phyloP scores from a whole-genome alignment of 352 stramenopile genomes.

The Salisapilia sapeloensis region DNA sequence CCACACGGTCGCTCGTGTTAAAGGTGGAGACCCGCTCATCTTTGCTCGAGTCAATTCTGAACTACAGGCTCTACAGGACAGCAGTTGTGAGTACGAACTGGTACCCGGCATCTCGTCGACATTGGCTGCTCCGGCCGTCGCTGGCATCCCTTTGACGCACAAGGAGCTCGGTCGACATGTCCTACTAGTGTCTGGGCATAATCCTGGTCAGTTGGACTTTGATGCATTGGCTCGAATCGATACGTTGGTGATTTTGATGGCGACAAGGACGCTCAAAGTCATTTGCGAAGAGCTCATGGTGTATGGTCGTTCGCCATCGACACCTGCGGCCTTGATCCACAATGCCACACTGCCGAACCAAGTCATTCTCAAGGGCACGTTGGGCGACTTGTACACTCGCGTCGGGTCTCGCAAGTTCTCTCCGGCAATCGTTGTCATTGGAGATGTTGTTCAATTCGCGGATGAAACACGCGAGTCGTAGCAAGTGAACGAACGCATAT shows the following conservation, averaged over 20 bases:
- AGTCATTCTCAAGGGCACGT: constrained; percentile 22
- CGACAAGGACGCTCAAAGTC: constrained; percentile 22
- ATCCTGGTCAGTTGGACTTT: constrained; percentile 52
- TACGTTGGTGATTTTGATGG: constrained; percentile 43
- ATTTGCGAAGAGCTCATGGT: constrained; percentile 26
- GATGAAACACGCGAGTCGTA: too few relatives aligned
- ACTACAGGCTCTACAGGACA: constrained; percentile 27
- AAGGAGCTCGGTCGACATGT: constrained; percentile 46
- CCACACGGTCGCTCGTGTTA: constrained; percentile 46
- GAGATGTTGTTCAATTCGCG: constrained; percentile 34
- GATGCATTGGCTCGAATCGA: constrained; percentile 20
- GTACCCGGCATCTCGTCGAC: constrained; percentile 53
- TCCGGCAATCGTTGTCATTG: constrained; percentile 52
- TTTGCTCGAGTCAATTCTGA: constrained; percentile 60
- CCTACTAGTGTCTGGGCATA: constrained; percentile 47
- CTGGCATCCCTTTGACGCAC: constrained; percentile 49
- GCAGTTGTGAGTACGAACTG: constrained; percentile 35
- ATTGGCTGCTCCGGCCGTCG: constrained; percentile 32
- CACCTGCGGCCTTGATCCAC: constrained; percentile 42
- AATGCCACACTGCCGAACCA: constrained; percentile 39
- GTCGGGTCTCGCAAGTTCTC: constrained; percentile 37
- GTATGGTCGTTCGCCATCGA: constrained; percentile 13
- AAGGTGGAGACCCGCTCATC: constrained; percentile 55
- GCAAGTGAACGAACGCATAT: too few relatives aligned
- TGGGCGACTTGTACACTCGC: constrained; percentile 27